These are phyloP conservation scores for Hansfordia pulvinata DNA, from an alignment of 2,329 filamentous ascomycete species.

Conservation along the genomic window DNA sequence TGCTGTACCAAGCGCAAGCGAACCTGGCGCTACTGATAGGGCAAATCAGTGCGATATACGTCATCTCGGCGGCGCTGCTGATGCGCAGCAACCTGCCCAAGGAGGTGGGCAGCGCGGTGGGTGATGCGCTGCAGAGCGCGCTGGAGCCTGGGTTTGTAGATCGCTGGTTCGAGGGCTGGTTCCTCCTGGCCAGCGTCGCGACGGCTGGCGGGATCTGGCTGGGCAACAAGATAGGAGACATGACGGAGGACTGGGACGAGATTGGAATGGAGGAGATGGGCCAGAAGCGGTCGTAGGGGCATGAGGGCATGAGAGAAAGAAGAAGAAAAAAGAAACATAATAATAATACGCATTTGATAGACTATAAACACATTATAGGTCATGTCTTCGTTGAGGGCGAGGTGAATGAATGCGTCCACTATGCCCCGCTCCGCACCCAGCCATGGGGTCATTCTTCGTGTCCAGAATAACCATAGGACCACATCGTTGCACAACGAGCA, in stretches of 20 bases:
- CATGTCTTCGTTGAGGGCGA: too few relatives aligned
- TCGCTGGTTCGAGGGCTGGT: constrained; percentile 82
- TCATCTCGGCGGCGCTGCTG: constrained; percentile 67
- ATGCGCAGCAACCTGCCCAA: constrained; percentile 65
- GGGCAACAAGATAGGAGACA: constrained; percentile 43
- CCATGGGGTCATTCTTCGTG: too few relatives aligned
- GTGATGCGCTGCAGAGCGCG: constrained; percentile 63
- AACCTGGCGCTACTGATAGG: constrained; percentile 69
- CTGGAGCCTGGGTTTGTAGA: constrained; percentile 62
- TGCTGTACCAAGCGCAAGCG: constrained; percentile 62
- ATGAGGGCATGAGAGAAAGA: too few relatives aligned
- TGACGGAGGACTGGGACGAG: constrained; percentile 45
- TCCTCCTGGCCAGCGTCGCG: constrained; percentile 51
- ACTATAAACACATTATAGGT: too few relatives aligned
- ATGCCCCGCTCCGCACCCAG: too few relatives aligned
- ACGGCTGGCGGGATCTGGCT: constrained; percentile 65
- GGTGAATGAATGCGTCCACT: too few relatives aligned
- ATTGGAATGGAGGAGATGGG: constrained; percentile 56
- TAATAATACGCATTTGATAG: too few relatives aligned
- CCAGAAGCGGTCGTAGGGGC: constrained; percentile 54
- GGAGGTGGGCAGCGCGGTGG: constrained; percentile 65
- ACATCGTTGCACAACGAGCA: too few relatives aligned
- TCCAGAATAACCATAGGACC: too few relatives aligned
- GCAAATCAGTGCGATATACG: constrained; percentile 74
- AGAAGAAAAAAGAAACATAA: too few relatives aligned